Evolutionary conservation across 2,329 filamentous ascomycete species (phyloP).

Genomic region (Talaromyces sp.): DNA sequence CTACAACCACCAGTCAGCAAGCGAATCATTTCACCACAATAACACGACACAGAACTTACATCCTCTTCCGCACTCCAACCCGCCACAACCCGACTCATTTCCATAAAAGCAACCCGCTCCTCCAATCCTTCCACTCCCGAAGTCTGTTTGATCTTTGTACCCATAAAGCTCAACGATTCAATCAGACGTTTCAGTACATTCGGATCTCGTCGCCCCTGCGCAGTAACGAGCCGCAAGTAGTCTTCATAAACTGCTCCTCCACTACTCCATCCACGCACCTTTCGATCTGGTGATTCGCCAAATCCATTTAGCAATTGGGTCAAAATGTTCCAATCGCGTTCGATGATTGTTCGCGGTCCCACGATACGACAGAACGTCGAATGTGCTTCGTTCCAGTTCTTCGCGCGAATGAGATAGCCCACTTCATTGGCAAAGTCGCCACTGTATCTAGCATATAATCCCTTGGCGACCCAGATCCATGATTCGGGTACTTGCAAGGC

Average conservation of each 20-base stretch:
- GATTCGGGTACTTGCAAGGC: constrained; percentile 65
- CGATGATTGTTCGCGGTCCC: constrained; percentile 75
- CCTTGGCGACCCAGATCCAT: constrained; percentile 87
- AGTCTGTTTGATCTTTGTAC: constrained; percentile 39
- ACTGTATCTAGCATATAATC: constrained; percentile 70
- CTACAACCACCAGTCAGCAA: constrained; percentile 18
- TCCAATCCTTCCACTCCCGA: constrained; percentile 51
- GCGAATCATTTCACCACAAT: constrained; percentile 3
- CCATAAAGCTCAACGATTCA: constrained; percentile 42
- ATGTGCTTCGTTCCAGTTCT: constrained; percentile 75
- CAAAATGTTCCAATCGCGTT: constrained; percentile 69
- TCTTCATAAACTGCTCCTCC: constrained; percentile 64
- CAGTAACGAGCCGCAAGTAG: constrained; percentile 49
- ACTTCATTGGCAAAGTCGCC: constrained; percentile 68
- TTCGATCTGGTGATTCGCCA: constrained; percentile 51
- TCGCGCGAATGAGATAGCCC: constrained; percentile 71
- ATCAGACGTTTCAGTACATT: constrained; percentile 42
- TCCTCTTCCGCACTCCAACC: constrained; percentile 58
- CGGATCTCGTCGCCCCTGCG: constrained; percentile 36
- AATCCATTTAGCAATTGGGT: constrained; percentile 68
- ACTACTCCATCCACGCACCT: constrained; percentile 67
- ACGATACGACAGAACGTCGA: constrained; percentile 74
- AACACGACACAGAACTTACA: constrained; percentile 41
- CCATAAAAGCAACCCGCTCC: constrained; percentile 68
- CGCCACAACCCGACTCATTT: constrained; percentile 73